Evolutionary conservation across 192 early-diverging fungal genomes (phyloP).

Genomic region (Umbelopsis vinacea): DNA sequence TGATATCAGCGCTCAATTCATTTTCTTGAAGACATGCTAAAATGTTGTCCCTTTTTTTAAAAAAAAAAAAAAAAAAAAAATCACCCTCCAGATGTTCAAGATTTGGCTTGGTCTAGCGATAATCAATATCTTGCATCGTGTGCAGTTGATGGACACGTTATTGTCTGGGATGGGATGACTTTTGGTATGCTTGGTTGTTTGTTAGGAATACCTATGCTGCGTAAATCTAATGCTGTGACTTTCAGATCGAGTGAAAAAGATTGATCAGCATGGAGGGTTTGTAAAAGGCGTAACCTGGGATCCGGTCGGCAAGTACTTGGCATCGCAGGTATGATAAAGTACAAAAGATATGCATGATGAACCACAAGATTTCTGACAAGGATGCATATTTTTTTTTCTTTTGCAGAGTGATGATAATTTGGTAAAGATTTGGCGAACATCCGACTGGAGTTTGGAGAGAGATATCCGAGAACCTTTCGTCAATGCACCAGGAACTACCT

Average conservation of each 20-base stretch:
- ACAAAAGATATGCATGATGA: background rate
- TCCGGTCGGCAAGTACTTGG: slow-evolving; percentile 92
- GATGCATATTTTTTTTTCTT: background rate
- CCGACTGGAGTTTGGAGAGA: slow-evolving; percentile 84
- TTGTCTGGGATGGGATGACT: slow-evolving; percentile 85
- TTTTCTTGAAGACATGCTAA: background rate
- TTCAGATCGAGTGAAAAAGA: slow-evolving; percentile 60
- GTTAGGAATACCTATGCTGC: background rate
- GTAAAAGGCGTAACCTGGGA: slow-evolving; percentile 98
- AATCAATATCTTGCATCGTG: slow-evolving; percentile 88
- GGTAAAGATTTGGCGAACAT: slow-evolving; percentile 83
- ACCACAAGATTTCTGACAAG: too few species aligned
- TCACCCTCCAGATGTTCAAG: slow-evolving; percentile 89
- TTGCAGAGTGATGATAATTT: slow-evolving; percentile 86
- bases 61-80: slow-evolving; percentile 36
- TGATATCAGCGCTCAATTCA: background rate
- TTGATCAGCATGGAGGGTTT: slow-evolving; percentile 80
- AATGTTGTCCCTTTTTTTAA: background rate
- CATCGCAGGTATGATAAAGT: slow-evolving; percentile 69
- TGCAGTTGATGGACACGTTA: slow-evolving; percentile 81
- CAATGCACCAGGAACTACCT: slow-evolving; percentile 83
- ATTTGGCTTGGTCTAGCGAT: slow-evolving; percentile 91
- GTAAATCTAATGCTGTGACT: background rate
- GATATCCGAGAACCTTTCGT: slow-evolving; percentile 74
- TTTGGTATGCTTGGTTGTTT: slow-evolving; percentile 60